Base-by-base conservation (phyloP, 352 stramenopile species). In the Globisporangium cylindrosporum region DNA sequence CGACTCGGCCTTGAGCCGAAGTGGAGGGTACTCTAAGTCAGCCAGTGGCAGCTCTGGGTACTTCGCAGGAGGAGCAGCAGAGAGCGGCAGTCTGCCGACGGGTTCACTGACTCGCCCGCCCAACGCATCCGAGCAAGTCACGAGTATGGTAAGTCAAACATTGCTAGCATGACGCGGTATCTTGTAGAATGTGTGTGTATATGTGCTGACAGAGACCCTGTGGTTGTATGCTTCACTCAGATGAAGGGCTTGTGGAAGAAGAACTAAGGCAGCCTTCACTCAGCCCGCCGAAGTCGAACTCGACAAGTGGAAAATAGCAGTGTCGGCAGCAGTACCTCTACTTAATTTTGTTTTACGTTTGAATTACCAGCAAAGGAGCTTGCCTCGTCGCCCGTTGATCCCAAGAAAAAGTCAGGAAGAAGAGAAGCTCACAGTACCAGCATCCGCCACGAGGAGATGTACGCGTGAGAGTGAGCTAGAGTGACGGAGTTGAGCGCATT, bases 211-310 rank as follows among this genome's bases (percentile, higher is more conserved):
- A 46, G 4, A 6, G 8, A 8, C 22, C 18, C 2, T 43, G 43
- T 22, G 15, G 6, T 22, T 49, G 15, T 14, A 54, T 22, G 9
- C 25, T 41, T 41, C 57, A 1, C 32, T 18, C 48, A 93, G 85
- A 87, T 91, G 76, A 93, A 93, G 72, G 84, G 84, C 60, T 87
- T 93, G 74, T 91, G 85, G 85, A 91, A 90, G 69, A 91, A 90
- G 68, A 93, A 91, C 75, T 92, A 88, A 81, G 38, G 4, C 32
- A 15, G 46, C 20, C 56, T 46, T 49, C 56, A 29, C 18, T 46
- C 20, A 49, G n/a, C 22, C n/a, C 38, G 36, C 53, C 10, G 46
- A 34, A 51, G 38, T 14, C 38, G 3, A 46, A 25, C 60, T 34
- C 4, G 20, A 12, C 15, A 20, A 34, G 48, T 18, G 20, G 6